phyloP scores from a whole-genome alignment of 441 rosid genomes.

The Erodium trifolium region DNA sequence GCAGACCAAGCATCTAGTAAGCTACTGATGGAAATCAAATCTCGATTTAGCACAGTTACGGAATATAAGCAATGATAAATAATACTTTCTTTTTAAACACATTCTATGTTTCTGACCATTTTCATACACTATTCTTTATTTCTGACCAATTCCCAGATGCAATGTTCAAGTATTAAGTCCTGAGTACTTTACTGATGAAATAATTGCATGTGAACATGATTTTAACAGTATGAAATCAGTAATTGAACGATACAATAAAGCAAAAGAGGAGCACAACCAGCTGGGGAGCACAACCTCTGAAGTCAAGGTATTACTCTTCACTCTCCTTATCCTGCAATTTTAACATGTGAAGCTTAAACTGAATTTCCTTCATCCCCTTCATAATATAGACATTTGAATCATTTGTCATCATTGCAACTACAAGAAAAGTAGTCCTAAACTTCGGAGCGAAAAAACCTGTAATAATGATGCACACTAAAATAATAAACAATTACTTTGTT shows the following conservation, averaged over 20 bases:
- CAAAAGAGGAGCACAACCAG: slow-evolving; percentile 63
- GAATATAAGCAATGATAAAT: too few relatives aligned
- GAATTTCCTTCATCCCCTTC: background rate
- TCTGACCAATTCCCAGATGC: background rate
- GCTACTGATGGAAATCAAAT: too few relatives aligned
- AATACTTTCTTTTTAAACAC: too few relatives aligned
- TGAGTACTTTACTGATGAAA: background rate
- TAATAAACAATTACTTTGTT: background rate
- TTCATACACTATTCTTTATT: too few relatives aligned
- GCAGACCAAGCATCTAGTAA: too few relatives aligned
- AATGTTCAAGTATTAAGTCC: background rate
- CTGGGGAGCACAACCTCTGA: slow-evolving; percentile 53
- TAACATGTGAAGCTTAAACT: background rate
- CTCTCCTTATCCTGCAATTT: background rate
- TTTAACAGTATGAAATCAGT: slow-evolving; percentile 65
- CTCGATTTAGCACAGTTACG: too few relatives aligned
- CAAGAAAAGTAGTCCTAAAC: background rate
- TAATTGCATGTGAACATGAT: slow-evolving; percentile 17
- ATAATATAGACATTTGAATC: background rate
- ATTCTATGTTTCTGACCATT: too few relatives aligned
- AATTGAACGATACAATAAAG: slow-evolving; percentile 68
- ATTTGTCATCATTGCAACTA: background rate
- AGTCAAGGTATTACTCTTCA: slow-evolving; percentile 45
- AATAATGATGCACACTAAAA: background rate
- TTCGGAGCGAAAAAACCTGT: background rate